Evolutionary conservation across 768 basidiomycete species (phyloP), one percentile per base, ranked within the genome.

Genomic region (Megacollybia marginata): DNA sequence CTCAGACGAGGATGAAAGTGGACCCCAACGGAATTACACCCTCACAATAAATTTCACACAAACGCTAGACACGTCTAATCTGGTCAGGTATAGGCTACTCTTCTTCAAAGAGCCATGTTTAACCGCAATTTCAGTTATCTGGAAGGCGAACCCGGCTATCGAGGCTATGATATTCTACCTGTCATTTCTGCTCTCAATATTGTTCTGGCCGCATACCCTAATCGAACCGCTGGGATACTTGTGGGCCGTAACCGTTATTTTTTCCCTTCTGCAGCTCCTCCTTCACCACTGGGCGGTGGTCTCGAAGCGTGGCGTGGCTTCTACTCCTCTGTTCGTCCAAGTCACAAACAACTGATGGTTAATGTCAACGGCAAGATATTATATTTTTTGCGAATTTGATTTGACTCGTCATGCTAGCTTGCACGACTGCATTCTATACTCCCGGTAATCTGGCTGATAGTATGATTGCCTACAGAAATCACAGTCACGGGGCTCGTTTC

Each of bases 201-300:
- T 19, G 68, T 87, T 46, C 63, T 86, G 5, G 75, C 79, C 44
- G 71, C 80, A 45, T 70, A 76, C 55, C 74, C 82, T 12, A 71
- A 74, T 56, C 66, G 74, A 32, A 65, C 84, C 63, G 76, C 65
- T n/a, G 83, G 80, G 8, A 70, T 80, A n/a, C 74, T 79, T 59
- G 79, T 85, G 10, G 83, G 84, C 1, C 68, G 76, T 47, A 82
- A 83, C 52, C 73, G 80, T 11, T 86, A 79, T 62, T 88, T 87
- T 65, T 85, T 85, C 67, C 55, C 61, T 4, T 54, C 60, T 12
- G 62, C 63, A 9, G 61, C 78, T 69, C 51, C 76, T 69, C 65
- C 84, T 65, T 59, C 81, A 65, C 49, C 72, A 67, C 66, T 80
- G 33, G 75, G 75, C 6, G 74, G 74, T 7, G 75, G 75, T n/a